Base-by-base conservation (phyloP, 139 green algal genomes). In the Picochlorum sp. region DNA sequence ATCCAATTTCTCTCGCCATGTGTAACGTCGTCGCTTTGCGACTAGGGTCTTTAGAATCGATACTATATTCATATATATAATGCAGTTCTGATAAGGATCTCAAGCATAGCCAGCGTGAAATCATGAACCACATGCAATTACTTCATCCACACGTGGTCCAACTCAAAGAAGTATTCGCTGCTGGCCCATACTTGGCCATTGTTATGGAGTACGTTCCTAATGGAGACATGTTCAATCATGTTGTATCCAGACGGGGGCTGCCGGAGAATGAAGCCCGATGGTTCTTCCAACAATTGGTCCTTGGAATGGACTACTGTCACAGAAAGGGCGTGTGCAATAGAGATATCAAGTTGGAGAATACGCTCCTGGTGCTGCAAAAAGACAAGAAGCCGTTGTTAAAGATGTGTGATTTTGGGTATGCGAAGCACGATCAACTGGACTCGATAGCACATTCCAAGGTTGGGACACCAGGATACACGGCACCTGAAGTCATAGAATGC, bases 371-470 rank as follows among this genome's bases (percentile, higher is more conserved):
- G 49, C 24, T 74, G 55, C 61, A 63, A 56, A 59, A 55, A 41
- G 73, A 75, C 56, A 72, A 67, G 47, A 72, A 76, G 59, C 83
- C 79, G 30, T 72, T 85, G 41, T 64, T 96, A 6, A 95, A 95
- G 72, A 86, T 96, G 26, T 96, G 89, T 71, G 89, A 96, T 72
- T 96, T 96, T 83, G 89, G 89, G 1, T 91, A 91, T 74, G 85
- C 74, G 20, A 94, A 90, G 66, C 70, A 81, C 57, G 88, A 89
- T 56, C 62, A 84, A 20, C 77, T 89, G 44, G 72, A 91, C 70
- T 84, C 73, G 6, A 62, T 84, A 5, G 77, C 85, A 49, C 79
- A 74, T 49, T 72, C 58, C 26, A 66, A 66, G n/a, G 60, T 85
- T 10, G 78, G 78, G 52, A 85, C 78, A 2, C 78, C 78, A 23